These are phyloP conservation scores for Lepidopterella palustris DNA, from an alignment of 495 filamentous ascomycete genomes.

Conservation along the genomic window DNA sequence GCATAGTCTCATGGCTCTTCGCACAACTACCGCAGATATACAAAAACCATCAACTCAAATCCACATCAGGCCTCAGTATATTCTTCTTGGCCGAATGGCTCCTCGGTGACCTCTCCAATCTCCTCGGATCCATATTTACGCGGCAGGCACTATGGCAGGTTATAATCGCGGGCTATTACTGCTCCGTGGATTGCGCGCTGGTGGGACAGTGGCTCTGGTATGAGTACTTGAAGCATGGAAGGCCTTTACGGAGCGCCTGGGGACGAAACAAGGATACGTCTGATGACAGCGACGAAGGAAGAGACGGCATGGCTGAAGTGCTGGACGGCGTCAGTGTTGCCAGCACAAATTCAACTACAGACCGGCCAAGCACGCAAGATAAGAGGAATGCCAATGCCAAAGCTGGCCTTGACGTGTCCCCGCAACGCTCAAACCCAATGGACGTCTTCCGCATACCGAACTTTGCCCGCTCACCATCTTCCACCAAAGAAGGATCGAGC, in stretches of 20 bases:
- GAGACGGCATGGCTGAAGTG: slow-evolving; percentile 16
- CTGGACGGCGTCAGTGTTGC: slow-evolving; percentile 11
- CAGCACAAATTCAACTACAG: background rate
- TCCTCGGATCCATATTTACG: slow-evolving; percentile 60
- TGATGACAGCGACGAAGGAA: slow-evolving; percentile 21
- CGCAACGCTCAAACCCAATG: slow-evolving; percentile 23
- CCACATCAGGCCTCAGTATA: slow-evolving; percentile 61
- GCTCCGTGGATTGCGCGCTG: slow-evolving; percentile 57
- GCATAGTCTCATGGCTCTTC: slow-evolving; percentile 69
- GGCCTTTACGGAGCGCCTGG: slow-evolving; percentile 27
- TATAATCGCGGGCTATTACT: slow-evolving; percentile 61
- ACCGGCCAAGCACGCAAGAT: background rate
- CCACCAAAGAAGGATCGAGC: slow-evolving; percentile 11
- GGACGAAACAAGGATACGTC: slow-evolving; percentile 1
- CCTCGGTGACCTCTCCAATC: slow-evolving; percentile 61
- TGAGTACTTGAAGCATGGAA: slow-evolving; percentile 45
- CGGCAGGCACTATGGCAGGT: slow-evolving; percentile 66
- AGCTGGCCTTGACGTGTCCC: background rate
- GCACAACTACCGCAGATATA: slow-evolving; percentile 69
- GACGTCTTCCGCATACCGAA: slow-evolving; percentile 27
- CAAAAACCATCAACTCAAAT: slow-evolving; percentile 61
- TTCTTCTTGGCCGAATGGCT: slow-evolving; percentile 68
- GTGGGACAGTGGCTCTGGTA: slow-evolving; percentile 67
- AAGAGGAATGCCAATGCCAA: background rate
- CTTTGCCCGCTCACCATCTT: slow-evolving; percentile 22